These are phyloP conservation scores for Effrenium voratum DNA, from an alignment of 73 alveolate species.

Conservation along the genomic window DNA sequence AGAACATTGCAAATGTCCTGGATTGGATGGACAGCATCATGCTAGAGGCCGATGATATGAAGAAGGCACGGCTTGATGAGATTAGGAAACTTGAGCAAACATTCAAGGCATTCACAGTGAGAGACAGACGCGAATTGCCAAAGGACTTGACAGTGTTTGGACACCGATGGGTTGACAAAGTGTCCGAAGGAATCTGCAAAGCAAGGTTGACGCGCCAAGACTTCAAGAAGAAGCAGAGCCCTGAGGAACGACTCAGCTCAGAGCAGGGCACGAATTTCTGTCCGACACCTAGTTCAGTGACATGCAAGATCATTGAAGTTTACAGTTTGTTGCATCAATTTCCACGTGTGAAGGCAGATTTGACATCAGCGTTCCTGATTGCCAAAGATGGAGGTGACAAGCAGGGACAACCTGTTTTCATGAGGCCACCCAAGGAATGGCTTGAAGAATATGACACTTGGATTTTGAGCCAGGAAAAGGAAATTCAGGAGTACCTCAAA, in stretches of 20 bases:
- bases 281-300: not conserved
- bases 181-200: not conserved
- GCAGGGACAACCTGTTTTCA: conserved; percentile 28
- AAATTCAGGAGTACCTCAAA: not conserved
- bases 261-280: conserved; percentile 14
- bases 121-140: not conserved
- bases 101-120: not conserved
- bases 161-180: not conserved
- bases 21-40: not conserved
- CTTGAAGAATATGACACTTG: not conserved
- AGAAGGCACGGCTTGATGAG: not conserved
- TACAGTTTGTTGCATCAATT: not conserved
- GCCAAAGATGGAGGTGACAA: conserved; percentile 21
- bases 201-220: not conserved
- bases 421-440: conserved; percentile 30
- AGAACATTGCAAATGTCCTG: conserved; percentile 8
- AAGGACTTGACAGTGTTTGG: conserved; percentile 7
- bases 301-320: not conserved
- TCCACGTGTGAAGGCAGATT: conserved; percentile 20
- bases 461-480: not conserved
- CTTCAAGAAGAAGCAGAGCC: not conserved
- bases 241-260: not conserved
- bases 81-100: not conserved
- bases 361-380: conserved; percentile 1
- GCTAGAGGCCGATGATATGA: not conserved